Evolutionary conservation across 345 rosid species (phyloP), one percentile per base, ranked within the genome.

Genomic region (Noccaea caerulescens): DNA sequence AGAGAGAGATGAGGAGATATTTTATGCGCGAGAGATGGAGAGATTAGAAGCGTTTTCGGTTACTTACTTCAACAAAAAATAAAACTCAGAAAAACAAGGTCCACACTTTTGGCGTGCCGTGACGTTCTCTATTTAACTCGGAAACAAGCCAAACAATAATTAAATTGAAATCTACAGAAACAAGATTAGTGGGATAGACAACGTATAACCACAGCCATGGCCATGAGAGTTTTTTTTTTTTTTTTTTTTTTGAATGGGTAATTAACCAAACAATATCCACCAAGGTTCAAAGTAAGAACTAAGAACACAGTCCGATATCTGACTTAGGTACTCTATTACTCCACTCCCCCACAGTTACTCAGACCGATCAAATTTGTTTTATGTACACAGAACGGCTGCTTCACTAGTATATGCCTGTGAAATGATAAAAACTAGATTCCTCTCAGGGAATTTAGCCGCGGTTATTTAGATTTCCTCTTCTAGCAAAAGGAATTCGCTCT

Each of bases 401-500:
- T 61, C 38, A 30, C 39, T 42, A 46, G 8, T 59, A 34, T 63
- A 54, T 67, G 63, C 58, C 38, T 20, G 37, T 72, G 8, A 25
- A 23, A 14, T 11, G 57, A 52, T 18, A 50, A 52, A 39, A 50
- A 41, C 52, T 60, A 18, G 12, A 7, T 42, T 46, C 38, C 50
- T 62, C 57, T 46, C 58, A 1, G 10, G 51, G 51, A 8, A 7
- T 46, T 80, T 59, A 85, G 75, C 63, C 30, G 39, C 46, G 70
- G 66, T 58, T 80, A 63, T 51, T 64, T 63, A 65, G 67, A 59
- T 68, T 70, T 37, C 75, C 78, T 72, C 83, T 71, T 72, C 86
- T 78, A 7, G 85, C 56, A 75, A 80, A 80, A 10, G 83, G 81
- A 72, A 75, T 68, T 4, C 73, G 79, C 1, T 83, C 86, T 66